Evolutionary conservation across 78 protist genomes (phyloP), one percentile per base, ranked within the genome.

Genomic region (Dictyostelium intermedium): DNA sequence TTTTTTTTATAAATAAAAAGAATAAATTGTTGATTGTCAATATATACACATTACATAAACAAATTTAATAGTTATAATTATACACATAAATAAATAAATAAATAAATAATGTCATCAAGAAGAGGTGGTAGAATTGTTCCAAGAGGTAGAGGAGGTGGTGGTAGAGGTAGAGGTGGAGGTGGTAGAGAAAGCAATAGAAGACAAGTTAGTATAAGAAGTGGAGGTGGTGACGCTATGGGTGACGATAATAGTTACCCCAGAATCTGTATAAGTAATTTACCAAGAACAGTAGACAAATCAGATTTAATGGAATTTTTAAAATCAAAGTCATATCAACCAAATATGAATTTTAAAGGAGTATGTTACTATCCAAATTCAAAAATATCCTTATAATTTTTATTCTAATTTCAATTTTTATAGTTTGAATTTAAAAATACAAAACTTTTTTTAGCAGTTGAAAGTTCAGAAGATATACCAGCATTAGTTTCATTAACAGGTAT

Each of bases 231-330:
- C 9, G 23, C 45, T 5, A 34, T 39, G 45, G 45, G 30, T 76
- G 82, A 76, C 39, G 82, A 76, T 37, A 14, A 14, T 25, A 5
- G 3, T 16, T 81, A 34, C 61, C 73, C 27, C 32, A 81, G 85
- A 81, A 45, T 81, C 6, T 27, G 45, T 25, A 85, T 85, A 13
- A 14, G 32, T 25, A n/a, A n/a, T 56, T 23, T 87, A 32, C 92
- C 92, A 37, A 50, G 25, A 10, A 87, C 85, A 50, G 60, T 43
- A 5, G 92, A 87, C 43, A 53, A 37, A 60, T 30, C 66, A 1
- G 92, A 87, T 78, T 32, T 87, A 7, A 78, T 78, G 69, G 85
- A 78, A 1, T 87, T 27, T 63, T 43, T 87, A 5, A 76, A 78
- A 56, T 32, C 30, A 13, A 87, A 78, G 63, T 18, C 92, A 78